These are phyloP conservation scores for Phytophthora sp. DNA, from an alignment of 352 stramenopile genomes.

Conservation along the genomic window DNA sequence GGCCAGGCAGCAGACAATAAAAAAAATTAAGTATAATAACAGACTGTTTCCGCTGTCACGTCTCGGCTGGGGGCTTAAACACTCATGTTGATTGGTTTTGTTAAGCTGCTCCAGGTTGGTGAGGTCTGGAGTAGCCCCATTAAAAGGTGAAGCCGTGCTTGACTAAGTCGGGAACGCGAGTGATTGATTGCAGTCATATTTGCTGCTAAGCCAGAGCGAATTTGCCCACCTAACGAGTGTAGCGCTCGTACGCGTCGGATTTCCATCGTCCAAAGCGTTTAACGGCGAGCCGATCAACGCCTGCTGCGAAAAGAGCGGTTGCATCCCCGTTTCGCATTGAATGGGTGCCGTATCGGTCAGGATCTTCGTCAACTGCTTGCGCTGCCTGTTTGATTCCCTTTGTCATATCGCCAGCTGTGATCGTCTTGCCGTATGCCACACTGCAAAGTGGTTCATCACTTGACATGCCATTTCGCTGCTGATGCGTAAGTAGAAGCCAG, in stretches of 20 bases:
- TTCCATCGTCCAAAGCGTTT: not conserved
- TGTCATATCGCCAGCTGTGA: not conserved
- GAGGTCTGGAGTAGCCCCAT: too few relatives aligned
- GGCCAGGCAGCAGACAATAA: too few relatives aligned
- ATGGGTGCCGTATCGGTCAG: not conserved
- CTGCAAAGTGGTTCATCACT: not conserved
- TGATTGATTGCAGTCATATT: too few relatives aligned
- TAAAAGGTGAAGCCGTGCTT: too few relatives aligned
- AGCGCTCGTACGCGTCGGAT: not conserved
- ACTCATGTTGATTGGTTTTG: too few relatives aligned
- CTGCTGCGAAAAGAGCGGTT: not conserved
- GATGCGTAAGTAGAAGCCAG: slow-evolving; percentile 5
- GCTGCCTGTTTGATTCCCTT: not conserved
- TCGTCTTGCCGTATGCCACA: not conserved
- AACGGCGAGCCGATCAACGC: not conserved
- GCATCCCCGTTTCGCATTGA: not conserved
- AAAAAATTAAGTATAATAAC: too few relatives aligned
- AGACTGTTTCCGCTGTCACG: too few relatives aligned
- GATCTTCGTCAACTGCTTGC: not conserved
- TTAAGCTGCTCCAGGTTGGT: too few relatives aligned
- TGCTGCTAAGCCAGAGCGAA: too few relatives aligned
- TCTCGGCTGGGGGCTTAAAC: too few relatives aligned
- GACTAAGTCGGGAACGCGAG: too few relatives aligned
- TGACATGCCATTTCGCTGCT: not conserved
- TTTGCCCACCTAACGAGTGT: too few relatives aligned